Evolutionary conservation across 2,329 filamentous ascomycete genomes (phyloP).

Genomic region (Phoma sp.): DNA sequence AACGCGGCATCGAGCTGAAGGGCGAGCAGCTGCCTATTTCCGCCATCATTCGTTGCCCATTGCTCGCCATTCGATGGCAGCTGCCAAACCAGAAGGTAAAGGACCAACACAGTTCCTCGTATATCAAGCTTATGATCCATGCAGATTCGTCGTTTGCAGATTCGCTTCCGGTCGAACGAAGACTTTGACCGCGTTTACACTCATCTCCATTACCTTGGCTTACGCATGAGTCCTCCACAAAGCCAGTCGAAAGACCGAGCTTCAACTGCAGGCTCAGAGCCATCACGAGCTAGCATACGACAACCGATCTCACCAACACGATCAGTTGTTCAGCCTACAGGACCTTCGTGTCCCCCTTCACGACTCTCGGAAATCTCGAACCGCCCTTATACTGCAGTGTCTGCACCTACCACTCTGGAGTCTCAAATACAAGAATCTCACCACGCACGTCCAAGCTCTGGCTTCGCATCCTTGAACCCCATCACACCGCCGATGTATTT

Average conservation of each 20-base stretch:
- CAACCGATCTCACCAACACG: neutral
- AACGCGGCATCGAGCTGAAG: slow-evolving; percentile 37
- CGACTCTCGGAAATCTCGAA: slow-evolving; percentile 34
- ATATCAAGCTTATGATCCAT: slow-evolving; percentile 11
- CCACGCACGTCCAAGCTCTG: slow-evolving; percentile 12
- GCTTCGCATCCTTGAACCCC: slow-evolving; percentile 12
- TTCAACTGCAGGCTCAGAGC: slow-evolving; percentile 17
- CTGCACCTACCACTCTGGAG: slow-evolving; percentile 14
- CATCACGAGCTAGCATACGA: neutral
- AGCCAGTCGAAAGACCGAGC: slow-evolving; percentile 18
- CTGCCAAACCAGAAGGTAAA: slow-evolving; percentile 47
- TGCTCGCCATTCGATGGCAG: slow-evolving; percentile 53
- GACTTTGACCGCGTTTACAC: slow-evolving; percentile 48
- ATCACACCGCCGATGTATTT: slow-evolving; percentile 39
- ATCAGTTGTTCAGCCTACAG: slow-evolving; percentile 8
- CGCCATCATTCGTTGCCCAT: slow-evolving; percentile 49
- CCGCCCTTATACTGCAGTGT: slow-evolving; percentile 33
- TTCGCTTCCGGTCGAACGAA: slow-evolving; percentile 50
- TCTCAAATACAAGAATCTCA: slow-evolving; percentile 21
- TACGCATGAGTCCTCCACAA: slow-evolving; percentile 34
- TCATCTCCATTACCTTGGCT: slow-evolving; percentile 45
- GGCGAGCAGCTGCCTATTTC: slow-evolving; percentile 55
- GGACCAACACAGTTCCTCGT: too few relatives aligned
- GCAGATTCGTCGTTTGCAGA: slow-evolving; percentile 54
- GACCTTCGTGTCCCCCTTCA: slow-evolving; percentile 38